These are phyloP conservation scores for Spizellomyces sp. DNA, from an alignment of 192 early-diverging fungal genomes.

Conservation along the genomic window DNA sequence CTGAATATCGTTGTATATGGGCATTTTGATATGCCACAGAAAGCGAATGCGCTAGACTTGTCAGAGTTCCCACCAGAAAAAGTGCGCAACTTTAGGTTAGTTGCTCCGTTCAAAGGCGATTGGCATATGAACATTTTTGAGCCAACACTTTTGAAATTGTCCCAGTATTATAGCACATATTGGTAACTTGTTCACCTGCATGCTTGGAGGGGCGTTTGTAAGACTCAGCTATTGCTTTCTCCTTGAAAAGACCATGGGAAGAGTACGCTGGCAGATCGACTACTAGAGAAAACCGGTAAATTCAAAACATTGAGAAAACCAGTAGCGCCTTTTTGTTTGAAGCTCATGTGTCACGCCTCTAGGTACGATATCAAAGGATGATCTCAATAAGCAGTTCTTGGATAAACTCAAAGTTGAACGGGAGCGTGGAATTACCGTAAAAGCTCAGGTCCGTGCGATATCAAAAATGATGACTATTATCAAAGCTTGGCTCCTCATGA, in stretches of 20 bases:
- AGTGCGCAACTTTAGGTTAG: conserved; percentile 81
- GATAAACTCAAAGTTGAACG: conserved; percentile 96
- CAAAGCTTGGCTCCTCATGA: not conserved
- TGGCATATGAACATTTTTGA: not conserved
- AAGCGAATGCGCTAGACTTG: conserved; percentile 20
- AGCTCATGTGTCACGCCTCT: not conserved
- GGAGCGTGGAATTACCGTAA: conserved; percentile 96
- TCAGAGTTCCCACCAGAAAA: conserved; percentile 70
- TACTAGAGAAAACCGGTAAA: conserved; percentile 81
- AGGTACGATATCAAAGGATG: conserved; percentile 72
- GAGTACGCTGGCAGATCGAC: conserved; percentile 85
- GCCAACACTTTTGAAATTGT: not conserved
- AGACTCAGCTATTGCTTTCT: not conserved
- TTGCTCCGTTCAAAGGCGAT: not conserved
- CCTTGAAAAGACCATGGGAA: conserved; percentile 46
- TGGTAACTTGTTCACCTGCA: not conserved
- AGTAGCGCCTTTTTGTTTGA: not conserved
- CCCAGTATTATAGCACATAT: conserved; percentile 53
- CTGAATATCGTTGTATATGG: too few species aligned
- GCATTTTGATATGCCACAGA: not conserved
- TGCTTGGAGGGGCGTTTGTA: not conserved
- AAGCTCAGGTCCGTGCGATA: conserved; percentile 68
- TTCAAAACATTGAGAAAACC: conserved; percentile 1
- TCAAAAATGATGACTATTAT: not conserved
- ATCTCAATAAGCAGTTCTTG: conserved; percentile 84